phyloP scores from a whole-genome alignment of 371 early-diverging fungal species.

The Lichtheimia ornata region DNA sequence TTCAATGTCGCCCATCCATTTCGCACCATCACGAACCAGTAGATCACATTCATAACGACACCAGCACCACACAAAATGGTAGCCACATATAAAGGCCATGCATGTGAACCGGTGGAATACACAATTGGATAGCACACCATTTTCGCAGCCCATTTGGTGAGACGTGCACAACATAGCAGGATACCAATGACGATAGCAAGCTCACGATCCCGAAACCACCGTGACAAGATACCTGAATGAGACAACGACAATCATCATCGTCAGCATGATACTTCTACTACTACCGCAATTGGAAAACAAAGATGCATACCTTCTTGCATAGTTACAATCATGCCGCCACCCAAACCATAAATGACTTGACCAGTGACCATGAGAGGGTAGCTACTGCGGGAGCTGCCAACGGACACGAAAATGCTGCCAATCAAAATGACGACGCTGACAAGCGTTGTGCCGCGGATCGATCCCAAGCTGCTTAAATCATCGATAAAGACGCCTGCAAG shows the following conservation, averaged over 20 bases:
- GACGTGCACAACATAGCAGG: constrained; percentile 31
- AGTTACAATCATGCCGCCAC: constrained; percentile 45
- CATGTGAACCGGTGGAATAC: constrained; percentile 19
- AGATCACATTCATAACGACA: constrained; percentile 28
- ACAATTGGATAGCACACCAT: constrained; percentile 43
- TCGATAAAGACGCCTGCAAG: constrained; percentile 64
- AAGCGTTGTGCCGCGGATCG: constrained; percentile 37
- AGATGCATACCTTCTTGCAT: constrained; percentile 39
- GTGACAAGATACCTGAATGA: constrained; percentile 32
- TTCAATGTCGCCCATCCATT: constrained; percentile 31
- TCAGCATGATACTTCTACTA: background rate
- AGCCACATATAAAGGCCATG: constrained; percentile 38
- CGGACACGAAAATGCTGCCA: constrained; percentile 38
- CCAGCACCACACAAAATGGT: constrained; percentile 41
- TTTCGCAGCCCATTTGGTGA: constrained; percentile 44
- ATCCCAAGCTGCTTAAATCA: constrained; percentile 34
- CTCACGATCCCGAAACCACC: constrained; percentile 48
- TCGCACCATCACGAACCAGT: constrained; percentile 39
- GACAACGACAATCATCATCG: too few species aligned
- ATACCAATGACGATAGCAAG: constrained; percentile 40
- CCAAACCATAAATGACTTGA: constrained; percentile 46
- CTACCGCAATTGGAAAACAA: background rate
- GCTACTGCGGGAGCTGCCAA: constrained; percentile 27
- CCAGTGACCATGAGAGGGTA: constrained; percentile 48
- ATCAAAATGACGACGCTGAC: constrained; percentile 35